These are phyloP conservation scores for Xylaria longipes DNA, from an alignment of 495 filamentous ascomycete species.

Conservation along the genomic window DNA sequence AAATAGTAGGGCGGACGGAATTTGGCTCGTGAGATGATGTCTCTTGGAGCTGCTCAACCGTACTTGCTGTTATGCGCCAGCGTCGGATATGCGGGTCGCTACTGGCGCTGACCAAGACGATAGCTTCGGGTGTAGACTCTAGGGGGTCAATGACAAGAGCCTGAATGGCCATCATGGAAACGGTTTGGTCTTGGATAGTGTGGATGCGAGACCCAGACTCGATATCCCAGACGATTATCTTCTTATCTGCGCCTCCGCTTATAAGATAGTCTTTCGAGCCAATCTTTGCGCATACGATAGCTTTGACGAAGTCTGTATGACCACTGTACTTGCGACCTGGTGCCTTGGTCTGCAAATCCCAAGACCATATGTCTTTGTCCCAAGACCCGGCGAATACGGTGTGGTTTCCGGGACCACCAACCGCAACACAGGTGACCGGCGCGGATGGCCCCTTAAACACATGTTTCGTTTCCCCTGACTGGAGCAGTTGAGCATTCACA, in stretches of 20 bases:
- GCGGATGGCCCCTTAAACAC: slow-evolving; percentile 77
- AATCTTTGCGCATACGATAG: slow-evolving; percentile 63
- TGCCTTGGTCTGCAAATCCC: slow-evolving; percentile 65
- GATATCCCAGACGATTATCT: slow-evolving; percentile 84
- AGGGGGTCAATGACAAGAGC: slow-evolving; percentile 75
- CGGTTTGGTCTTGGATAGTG: slow-evolving; percentile 66
- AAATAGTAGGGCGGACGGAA: slow-evolving; percentile 62
- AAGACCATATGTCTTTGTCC: slow-evolving; percentile 91
- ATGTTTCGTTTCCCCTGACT: slow-evolving; percentile 45
- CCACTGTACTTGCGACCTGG: slow-evolving; percentile 68
- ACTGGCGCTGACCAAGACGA: slow-evolving; percentile 75
- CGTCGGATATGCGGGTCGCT: slow-evolving; percentile 84
- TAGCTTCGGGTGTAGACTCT: slow-evolving; percentile 51
- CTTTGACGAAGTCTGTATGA: slow-evolving; percentile 91
- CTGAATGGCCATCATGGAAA: slow-evolving; percentile 79
- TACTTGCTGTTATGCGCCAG: slow-evolving; percentile 61
- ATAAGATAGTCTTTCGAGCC: slow-evolving; percentile 71
- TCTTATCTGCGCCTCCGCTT: slow-evolving; percentile 85
- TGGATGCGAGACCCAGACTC: slow-evolving; percentile 69
- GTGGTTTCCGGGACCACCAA: slow-evolving; percentile 61
- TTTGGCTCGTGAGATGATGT: slow-evolving; percentile 44
- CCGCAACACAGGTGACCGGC: slow-evolving; percentile 77
- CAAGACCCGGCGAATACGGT: slow-evolving; percentile 86
- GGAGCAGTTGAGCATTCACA: slow-evolving; percentile 15
- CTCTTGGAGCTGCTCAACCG: slow-evolving; percentile 55